These are phyloP conservation scores for Chlamydomonas reinhardtii DNA, from an alignment of 163 green algal genomes.

Conservation along the genomic window DNA sequence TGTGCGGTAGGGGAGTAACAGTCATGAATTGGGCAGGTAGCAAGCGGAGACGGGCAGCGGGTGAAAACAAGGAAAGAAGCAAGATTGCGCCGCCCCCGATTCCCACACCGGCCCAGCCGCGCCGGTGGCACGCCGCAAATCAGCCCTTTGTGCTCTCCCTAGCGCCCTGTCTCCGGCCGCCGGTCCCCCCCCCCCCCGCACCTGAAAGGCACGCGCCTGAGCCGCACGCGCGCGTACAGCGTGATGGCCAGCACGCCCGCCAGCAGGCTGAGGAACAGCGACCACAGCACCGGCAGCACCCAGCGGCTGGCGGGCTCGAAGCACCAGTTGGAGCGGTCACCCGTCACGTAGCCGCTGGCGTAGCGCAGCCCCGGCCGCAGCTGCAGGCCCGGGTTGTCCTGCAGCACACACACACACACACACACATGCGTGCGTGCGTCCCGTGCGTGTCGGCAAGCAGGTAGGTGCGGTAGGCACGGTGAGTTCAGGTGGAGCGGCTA, in stretches of 20 bases:
- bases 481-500: background rate
- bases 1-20: too few relatives aligned
- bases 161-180: too few relatives aligned
- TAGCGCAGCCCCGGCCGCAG: background rate
- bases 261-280: slow-evolving; percentile 17
- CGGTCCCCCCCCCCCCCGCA: background rate
- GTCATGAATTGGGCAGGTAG: too few relatives aligned
- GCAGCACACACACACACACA: background rate
- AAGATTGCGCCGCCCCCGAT: too few relatives aligned
- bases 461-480: background rate
- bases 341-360: slow-evolving; percentile 34
- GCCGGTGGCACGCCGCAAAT: too few relatives aligned
- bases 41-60: too few relatives aligned
- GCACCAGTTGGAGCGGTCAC: slow-evolving; percentile 39
- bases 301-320: slow-evolving; percentile 15
- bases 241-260: slow-evolving; percentile 17
- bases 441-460: too few relatives aligned
- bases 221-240: slow-evolving; percentile 24
- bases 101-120: too few relatives aligned
- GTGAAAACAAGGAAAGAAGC: too few relatives aligned
- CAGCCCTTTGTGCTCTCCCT: too few relatives aligned
- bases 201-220: slow-evolving; percentile 44
- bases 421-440: background rate
- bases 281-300: slow-evolving; percentile 45
- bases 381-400: slow-evolving; percentile 33